Conservation (phyloP, 352 stramenopile genomes). For the Pythium periplocum region DNA sequence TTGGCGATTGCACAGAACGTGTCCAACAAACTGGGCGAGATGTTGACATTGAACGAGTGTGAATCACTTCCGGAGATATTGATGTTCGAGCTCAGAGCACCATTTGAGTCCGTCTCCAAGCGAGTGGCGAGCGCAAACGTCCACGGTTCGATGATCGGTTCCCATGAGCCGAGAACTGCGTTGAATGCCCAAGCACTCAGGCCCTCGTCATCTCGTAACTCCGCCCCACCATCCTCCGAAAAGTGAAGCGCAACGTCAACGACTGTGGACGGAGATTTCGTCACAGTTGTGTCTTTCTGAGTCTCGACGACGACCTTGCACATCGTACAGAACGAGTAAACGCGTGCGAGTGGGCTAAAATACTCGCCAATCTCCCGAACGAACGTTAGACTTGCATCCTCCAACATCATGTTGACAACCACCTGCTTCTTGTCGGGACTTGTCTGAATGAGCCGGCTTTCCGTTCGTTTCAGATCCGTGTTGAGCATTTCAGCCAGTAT, state of each 20-base stretch:
- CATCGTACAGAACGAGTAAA: slow-evolving; percentile 64
- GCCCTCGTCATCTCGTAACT: slow-evolving; percentile 60
- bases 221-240: slow-evolving; percentile 38
- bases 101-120: slow-evolving; percentile 30
- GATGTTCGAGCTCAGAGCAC: slow-evolving; percentile 48
- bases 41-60: slow-evolving; percentile 64
- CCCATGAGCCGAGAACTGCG: slow-evolving; percentile 63
- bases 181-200: slow-evolving; percentile 80
- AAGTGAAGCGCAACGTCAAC: slow-evolving; percentile 51
- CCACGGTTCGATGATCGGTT: slow-evolving; percentile 76
- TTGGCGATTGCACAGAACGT: slow-evolving; percentile 52
- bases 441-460: background rate
- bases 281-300: slow-evolving; percentile 8
- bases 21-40: slow-evolving; percentile 61
- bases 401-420: slow-evolving; percentile 46
- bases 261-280: slow-evolving; percentile 1
- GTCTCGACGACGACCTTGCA: slow-evolving; percentile 50
- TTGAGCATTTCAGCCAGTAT: background rate
- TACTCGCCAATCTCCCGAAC: slow-evolving; percentile 72
- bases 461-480: background rate
- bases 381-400: slow-evolving; percentile 67
- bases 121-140: slow-evolving; percentile 45
- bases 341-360: slow-evolving; percentile 54
- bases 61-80: slow-evolving; percentile 46
- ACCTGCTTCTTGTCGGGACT: slow-evolving; percentile 18